Evolutionary conservation across 352 stramenopile genomes (phyloP).

Genomic region (Globisporangium radiosum): DNA sequence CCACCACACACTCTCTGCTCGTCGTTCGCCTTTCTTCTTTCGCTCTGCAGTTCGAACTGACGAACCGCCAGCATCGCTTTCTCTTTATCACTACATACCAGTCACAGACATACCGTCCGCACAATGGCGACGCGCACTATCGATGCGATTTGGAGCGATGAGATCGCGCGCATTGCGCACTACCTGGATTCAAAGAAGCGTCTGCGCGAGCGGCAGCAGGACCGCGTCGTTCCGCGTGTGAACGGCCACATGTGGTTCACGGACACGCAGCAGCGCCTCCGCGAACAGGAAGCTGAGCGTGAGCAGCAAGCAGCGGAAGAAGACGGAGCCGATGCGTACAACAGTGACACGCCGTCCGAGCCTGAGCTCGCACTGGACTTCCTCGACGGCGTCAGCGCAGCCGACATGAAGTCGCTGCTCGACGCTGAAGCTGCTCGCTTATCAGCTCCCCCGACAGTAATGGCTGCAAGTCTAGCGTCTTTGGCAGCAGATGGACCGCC

Average conservation of each 20-base stretch:
- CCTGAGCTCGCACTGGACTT: constrained; percentile 42
- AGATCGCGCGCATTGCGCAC: constrained; percentile 32
- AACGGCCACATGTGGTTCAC: constrained; percentile 32
- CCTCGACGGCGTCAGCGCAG: constrained; percentile 34
- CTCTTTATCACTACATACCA: no score
- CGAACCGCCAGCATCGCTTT: no score
- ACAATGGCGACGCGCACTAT: no score
- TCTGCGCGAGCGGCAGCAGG: constrained; percentile 11
- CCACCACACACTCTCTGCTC: no score
- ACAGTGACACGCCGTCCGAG: not conserved
- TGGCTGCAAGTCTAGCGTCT: not conserved
- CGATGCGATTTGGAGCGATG: constrained; percentile 27
- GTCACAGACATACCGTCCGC: no score
- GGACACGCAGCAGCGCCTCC: constrained; percentile 27
- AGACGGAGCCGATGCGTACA: constrained; percentile 20
- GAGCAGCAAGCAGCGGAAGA: constrained; percentile 10
- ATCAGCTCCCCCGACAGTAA: no score
- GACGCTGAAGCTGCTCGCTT: constrained; percentile 21
- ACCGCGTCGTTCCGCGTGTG: constrained; percentile 22
- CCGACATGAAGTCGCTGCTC: constrained; percentile 49
- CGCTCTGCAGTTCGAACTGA: no score
- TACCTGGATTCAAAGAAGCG: constrained; percentile 20
- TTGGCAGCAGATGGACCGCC: not conserved
- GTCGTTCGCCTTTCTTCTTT: no score
- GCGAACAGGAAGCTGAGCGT: constrained; percentile 17